phyloP scores from a whole-genome alignment of 345 rosid genomes.

The Bruguiera parviflora region DNA sequence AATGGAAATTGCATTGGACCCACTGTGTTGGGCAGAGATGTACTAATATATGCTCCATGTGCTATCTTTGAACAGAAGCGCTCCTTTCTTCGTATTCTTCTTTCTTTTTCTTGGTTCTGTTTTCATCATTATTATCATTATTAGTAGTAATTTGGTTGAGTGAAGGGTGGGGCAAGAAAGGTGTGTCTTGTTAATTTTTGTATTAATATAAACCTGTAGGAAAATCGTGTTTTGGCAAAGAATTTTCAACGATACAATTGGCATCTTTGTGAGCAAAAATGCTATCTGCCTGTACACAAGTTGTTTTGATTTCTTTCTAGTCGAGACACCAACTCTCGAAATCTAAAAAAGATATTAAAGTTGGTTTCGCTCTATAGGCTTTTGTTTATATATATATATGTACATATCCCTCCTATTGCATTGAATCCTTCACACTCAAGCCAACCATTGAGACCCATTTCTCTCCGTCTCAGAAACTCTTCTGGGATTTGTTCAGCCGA shows the following conservation, averaged over 20 bases:
- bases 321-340: neutral
- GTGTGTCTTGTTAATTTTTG: too few species aligned
- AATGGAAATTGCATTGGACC: slow-evolving; percentile 17
- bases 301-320: neutral
- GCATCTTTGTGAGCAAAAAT: too few species aligned
- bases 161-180: too few species aligned
- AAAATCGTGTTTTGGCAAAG: neutral
- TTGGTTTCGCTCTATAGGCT: slow-evolving; percentile 52
- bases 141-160: neutral
- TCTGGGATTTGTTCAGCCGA: neutral
- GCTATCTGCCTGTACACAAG: neutral
- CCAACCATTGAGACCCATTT: slow-evolving; percentile 13
- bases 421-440: slow-evolving; percentile 40
- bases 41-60: neutral
- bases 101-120: neutral
- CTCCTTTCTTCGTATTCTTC: neutral
- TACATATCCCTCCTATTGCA: slow-evolving; percentile 24
- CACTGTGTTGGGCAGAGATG: slow-evolving; percentile 5
- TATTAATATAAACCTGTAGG: too few species aligned
- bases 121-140: neutral
- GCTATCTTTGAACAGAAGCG: slow-evolving; percentile 15
- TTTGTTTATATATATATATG: slow-evolving; percentile 17
- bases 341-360: slow-evolving; percentile 23
- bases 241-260: too few species aligned
- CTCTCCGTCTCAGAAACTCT: slow-evolving; percentile 3